Percentiles rank a stretch among this genome's conserved stretches.
These are phyloP conservation scores for Backusella australiensis DNA, from an alignment of 192 early-diverging fungal genomes.

Conservation along the genomic window DNA sequence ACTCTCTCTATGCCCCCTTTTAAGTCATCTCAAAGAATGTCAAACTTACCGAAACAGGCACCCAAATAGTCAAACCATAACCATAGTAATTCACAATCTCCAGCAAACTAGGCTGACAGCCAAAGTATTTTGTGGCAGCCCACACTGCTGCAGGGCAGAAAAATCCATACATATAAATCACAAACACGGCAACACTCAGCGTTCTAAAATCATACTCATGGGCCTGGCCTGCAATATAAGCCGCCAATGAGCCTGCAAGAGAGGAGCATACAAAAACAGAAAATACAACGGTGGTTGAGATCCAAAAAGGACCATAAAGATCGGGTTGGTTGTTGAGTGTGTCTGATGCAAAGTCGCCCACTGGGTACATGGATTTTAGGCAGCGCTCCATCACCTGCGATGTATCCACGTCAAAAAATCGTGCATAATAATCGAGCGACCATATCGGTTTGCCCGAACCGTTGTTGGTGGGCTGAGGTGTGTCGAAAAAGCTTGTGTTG, in stretches of 20 bases:
- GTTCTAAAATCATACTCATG: constrained; percentile 79
- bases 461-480: constrained; percentile 20
- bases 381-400: constrained; percentile 76
- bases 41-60: constrained; percentile 76
- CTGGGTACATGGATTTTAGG: constrained; percentile 65
- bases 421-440: constrained; percentile 87
- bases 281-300: constrained; percentile 95
- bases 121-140: constrained; percentile 82
- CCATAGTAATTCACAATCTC: constrained; percentile 88
- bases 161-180: constrained; percentile 82
- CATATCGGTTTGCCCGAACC: constrained; percentile 62
- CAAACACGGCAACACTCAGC: constrained; percentile 77
- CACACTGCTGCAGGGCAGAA: constrained; percentile 73
- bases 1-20: not conserved
- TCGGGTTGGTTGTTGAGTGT: constrained; percentile 84
- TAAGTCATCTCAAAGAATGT: not conserved
- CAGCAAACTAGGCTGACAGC: constrained; percentile 77
- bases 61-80: constrained; percentile 91
- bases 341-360: constrained; percentile 72
- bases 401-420: constrained; percentile 94
- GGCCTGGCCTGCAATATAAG: constrained; percentile 51
- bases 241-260: constrained; percentile 81
- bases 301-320: constrained; percentile 99
- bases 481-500: constrained; percentile 31
- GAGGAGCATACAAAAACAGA: constrained; percentile 92